These are phyloP conservation scores for Naumovozyma dairenensis DNA, from an alignment of 805 yeast genomes.

Conservation along the genomic window DNA sequence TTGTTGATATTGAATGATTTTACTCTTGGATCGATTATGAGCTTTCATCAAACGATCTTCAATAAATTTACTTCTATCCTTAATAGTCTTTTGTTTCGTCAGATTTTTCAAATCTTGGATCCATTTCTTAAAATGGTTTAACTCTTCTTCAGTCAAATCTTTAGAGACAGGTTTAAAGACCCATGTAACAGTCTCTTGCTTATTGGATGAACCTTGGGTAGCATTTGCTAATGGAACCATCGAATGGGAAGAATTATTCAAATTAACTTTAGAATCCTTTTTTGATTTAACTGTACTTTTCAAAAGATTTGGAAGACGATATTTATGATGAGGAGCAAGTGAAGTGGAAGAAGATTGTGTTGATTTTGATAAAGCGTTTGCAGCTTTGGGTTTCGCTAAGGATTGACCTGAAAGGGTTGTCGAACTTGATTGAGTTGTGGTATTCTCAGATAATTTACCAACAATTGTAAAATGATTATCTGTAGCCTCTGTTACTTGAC, in stretches of 20 bases:
- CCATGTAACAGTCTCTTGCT: constrained; percentile 16
- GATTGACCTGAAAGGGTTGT: no score
- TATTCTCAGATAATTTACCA: constrained; percentile 16
- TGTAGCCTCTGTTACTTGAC: constrained; percentile 25
- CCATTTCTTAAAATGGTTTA: constrained; percentile 43
- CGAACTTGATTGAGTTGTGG: no score
- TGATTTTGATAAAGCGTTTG: neutral
- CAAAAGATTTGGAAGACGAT: neutral
- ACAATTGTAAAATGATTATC: constrained; percentile 34
- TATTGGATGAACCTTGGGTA: neutral
- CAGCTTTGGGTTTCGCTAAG: neutral
- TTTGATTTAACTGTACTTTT: no score
- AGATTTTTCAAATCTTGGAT: constrained; percentile 44
- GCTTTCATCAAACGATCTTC: constrained; percentile 28
- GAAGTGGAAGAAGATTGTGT: neutral
- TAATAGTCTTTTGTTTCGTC: constrained; percentile 37
- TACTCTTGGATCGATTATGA: constrained; percentile 8
- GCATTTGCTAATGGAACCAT: neutral
- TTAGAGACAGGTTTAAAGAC: constrained; percentile 19
- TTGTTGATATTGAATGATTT: no score
- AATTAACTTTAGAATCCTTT: neutral
- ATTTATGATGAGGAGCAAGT: neutral
- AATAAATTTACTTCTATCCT: constrained; percentile 41
- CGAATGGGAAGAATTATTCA: no score
- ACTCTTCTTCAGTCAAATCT: constrained; percentile 35